Percentiles rank a stretch among this genome's conserved stretches.
Conservation (phyloP, 169 alveolate genomes). For the Babesia gibsoni region DNA sequence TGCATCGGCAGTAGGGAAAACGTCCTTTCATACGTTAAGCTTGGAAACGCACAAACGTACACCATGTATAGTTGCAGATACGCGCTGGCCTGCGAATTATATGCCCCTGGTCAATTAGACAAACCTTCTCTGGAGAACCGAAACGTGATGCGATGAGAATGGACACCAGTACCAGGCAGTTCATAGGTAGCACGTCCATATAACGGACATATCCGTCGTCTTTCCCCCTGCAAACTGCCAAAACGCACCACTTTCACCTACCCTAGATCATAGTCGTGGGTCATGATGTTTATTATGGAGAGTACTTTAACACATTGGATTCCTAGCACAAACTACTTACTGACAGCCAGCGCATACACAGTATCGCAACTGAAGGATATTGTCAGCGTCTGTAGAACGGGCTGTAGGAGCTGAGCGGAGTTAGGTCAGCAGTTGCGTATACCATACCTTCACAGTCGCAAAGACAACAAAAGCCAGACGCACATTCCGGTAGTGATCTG, state of each 20-base stretch:
- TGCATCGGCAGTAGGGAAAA: conserved; percentile 50
- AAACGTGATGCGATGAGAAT: conserved; percentile 52
- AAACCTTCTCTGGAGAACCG: conserved; percentile 37
- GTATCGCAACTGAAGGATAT: conserved; percentile 59
- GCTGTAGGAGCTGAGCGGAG: conserved; percentile 45
- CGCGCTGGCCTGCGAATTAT: conserved; percentile 40
- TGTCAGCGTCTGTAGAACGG: conserved; percentile 56
- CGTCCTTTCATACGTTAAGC: conserved; percentile 5
- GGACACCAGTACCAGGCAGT: conserved; percentile 47
- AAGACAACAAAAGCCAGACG: conserved; percentile 21
- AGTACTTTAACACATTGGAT: background rate
- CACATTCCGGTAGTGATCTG: conserved; percentile 23
- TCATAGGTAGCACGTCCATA: conserved; percentile 58
- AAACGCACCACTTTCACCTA: background rate
- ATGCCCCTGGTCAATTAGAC: background rate
- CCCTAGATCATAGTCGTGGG: conserved; percentile 42
- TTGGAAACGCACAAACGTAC: background rate
- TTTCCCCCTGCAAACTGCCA: background rate
- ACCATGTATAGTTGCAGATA: conserved; percentile 45
- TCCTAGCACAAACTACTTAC: background rate
- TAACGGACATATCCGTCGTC: conserved; percentile 38
- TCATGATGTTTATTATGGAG: conserved; percentile 36
- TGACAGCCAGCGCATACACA: conserved; percentile 44
- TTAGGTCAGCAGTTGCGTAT: background rate
- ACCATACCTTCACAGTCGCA: conserved; percentile 28